Conservation (phyloP, 371 early-diverging fungal genomes). For the Zychaea mexicana region DNA sequence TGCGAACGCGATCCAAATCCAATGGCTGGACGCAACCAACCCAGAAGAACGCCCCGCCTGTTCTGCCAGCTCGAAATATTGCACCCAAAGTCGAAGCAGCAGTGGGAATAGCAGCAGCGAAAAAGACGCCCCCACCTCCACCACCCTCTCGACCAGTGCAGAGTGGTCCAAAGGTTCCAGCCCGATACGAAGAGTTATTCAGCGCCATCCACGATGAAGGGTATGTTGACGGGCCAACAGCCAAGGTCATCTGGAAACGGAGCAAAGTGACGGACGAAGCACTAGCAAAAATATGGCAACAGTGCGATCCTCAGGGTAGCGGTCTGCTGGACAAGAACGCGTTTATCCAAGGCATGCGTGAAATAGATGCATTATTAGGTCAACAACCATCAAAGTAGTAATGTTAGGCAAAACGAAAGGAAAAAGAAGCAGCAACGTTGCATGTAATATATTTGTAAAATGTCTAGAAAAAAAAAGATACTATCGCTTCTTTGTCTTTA, state of each 20-base stretch:
- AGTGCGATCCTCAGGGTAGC: conserved; percentile 39
- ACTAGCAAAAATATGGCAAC: conserved; percentile 43
- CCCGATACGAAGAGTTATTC: conserved; percentile 42
- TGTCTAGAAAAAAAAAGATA: background rate
- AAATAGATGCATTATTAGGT: conserved; percentile 38
- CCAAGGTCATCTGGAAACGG: conserved; percentile 32
- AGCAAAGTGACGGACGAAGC: conserved; percentile 34
- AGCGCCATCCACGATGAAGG: conserved; percentile 41
- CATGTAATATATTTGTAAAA: background rate
- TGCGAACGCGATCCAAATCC: conserved; percentile 9
- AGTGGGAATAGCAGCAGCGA: conserved; percentile 9
- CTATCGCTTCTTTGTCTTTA: conserved; percentile 42
- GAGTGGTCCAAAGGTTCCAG: background rate
- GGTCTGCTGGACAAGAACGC: conserved; percentile 44
- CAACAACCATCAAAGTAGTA: conserved; percentile 4
- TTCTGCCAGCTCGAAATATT: conserved; percentile 2
- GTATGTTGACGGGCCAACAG: conserved; percentile 40
- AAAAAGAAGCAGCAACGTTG: no score
- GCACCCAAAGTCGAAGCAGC: background rate
- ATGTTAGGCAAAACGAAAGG: background rate
- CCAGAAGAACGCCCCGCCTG: background rate
- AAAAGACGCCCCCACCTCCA: conserved; percentile 35
- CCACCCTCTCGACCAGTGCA: conserved; percentile 36
- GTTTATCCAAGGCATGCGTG: conserved; percentile 49
- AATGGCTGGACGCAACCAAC: background rate